Base-by-base conservation (phyloP, 2,329 filamentous ascomycete genomes). In the Cercospora zeina region DNA sequence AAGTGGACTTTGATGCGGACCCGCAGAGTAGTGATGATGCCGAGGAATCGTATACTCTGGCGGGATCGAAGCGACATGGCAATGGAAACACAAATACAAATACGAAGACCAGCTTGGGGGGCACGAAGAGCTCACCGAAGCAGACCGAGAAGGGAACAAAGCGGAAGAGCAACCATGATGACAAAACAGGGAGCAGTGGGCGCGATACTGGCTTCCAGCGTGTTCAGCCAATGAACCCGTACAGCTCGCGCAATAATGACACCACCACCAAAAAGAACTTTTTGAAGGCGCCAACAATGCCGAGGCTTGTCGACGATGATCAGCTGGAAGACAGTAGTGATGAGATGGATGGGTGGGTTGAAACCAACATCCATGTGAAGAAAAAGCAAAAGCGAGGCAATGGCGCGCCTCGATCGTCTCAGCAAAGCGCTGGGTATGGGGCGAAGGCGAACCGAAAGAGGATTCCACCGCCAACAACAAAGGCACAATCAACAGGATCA, bases 21-120 rank as follows among this genome's bases (percentile, higher is more conserved):
- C 58, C 58, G 36, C 33, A 54, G n/a, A 59, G 47, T 54, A 59
- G 58, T 14, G 53, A 50, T 24, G 58, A 59, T 16, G 36, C 14
- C 19, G 58, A 59, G 9, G 34, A 31, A 8, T 19, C 45, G 27
- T 36, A n/a, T 19, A 34, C 16, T 1, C 21, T 21, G 13, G 9
- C 10, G 8, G 42, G 11, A 19, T 2, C 8, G n/a, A 47, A 50
- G 31, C 50, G 21, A n/a, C 13, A 36, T 36, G 33, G 55, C 55
- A 50, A 50, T 33, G 42, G 55, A 21, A 50, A n/a, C 21, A 51
- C 45, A 31, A 50, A 27, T 27, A 51, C 45, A 31, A 50, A 27
- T 27, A 21, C 37, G 19, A 58, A n/a, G 42, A 27, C 37, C n/a
- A 50, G 42, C 13, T 4, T 50, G n/a, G 45, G 55, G 2, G 36